Base-by-base conservation (phyloP, 2,329 filamentous ascomycete genomes). In the Colletotrichum tropicicola region DNA sequence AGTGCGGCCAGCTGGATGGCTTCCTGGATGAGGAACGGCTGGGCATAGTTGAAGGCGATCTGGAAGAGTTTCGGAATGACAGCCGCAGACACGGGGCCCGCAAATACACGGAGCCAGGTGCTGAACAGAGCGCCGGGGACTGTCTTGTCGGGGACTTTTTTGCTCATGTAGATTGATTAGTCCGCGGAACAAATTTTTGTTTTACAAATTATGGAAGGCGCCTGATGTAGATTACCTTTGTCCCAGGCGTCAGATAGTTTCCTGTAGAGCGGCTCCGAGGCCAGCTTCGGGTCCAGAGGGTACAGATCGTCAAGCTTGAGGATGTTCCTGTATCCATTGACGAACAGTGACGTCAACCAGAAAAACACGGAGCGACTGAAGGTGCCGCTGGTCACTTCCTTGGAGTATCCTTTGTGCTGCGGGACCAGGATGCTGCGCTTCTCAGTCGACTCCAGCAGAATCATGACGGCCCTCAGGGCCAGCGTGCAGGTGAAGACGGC, bases 311-410 rank as follows among this genome's bases (percentile, higher is more conserved):
- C 78, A 0, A 85, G 73, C 1, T 71, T 68, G 6, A 86, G 68
- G 4, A 76, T 66, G 6, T 77, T 81, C 5, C 72, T 78, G 73
- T 80, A 86, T 0, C 85, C 85, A 15, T 74, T 73, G 25, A 77
- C 77, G 43, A 89, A 82, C 6, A 89, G 70, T 3, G 79, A 77
- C 61, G 83, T 86, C 52, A 87, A 72, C 85, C 85, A 88, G 76
- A 78, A 82, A 69, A 87, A 87, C 12, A 85, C 73, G 0, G 73
- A 74, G 44, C 77, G 75, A 64, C 77, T 85, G 67, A 82, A 82
- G n/a, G 85, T 74, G 3, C 84, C 80, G 48, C 80, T 83, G 2
- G 82, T 86, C 3, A 80, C 80, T 69, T 89, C 87, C 0, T 78
- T 80, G 1, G 85, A 83, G 43, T 77, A 79, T 2, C 70, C 66